Evolutionary conservation across 2,329 filamentous ascomycete genomes (phyloP), one percentile per base, ranked within the genome.

Genomic region (Onygena corvina): DNA sequence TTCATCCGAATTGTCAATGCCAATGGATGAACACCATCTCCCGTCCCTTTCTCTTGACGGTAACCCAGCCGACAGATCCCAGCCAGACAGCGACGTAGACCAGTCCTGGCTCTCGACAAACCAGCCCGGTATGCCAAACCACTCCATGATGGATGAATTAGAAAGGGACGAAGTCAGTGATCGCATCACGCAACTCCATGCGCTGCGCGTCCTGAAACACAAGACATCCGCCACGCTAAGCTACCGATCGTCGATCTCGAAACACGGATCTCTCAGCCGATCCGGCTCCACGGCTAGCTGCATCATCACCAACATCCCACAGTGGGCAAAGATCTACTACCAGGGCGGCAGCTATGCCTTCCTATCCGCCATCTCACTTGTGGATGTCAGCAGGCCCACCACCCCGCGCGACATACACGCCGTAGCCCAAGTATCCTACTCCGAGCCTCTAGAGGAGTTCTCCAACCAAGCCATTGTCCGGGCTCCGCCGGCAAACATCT

Each of bases 251-350:
- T 75, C 61, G 68, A 75, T 49, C 20, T 67, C 64, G 6, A 60
- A 63, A 33, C 60, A 61, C 38, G 65, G 64, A 53, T 51, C 48
- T 33, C 67, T 64, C 50, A 57, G 59, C 29, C 61, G 65, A 21
- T 61, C 63, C 3, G 68, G 67, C 29, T 75, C 73, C 9, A 66
- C 67, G 42, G 64, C 70, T 16, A 75, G 69, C 51, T 64, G 67
- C 20, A 55, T 71, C 23, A 57, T 70, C 46, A 64, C 64, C n/a
- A 63, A 61, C 31, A 63, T 72, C 36, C 72, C 73, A 1, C 63
- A 68, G 5, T 76, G 73, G 63, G 67, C 65, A 34, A 79, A 73
- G 56, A 67, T 86, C 12, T 88, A 87, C 64, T 88, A 88, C 61
- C 78, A 79, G 30, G 80, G 78, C 48, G 80, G 81, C 46, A 46